Evolutionary conservation across 768 basidiomycete species (phyloP).

Genomic region (Lactifluus piperatus): DNA sequence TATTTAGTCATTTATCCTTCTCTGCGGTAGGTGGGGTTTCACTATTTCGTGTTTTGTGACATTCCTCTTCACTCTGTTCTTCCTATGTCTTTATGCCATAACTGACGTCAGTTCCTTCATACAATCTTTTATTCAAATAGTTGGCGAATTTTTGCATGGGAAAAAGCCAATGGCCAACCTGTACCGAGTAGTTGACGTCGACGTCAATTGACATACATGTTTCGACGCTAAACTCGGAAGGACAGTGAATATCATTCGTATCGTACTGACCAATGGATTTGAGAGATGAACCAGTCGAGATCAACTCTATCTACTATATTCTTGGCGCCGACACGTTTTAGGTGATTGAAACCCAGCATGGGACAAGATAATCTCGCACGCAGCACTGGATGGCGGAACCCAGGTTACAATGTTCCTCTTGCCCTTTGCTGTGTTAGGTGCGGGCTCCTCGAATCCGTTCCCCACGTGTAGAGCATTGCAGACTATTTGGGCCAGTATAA

Average conservation of each 20-base stretch:
- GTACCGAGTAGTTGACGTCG: too few relatives aligned
- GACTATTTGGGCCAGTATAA: too few relatives aligned
- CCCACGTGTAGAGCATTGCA: constrained; percentile 53
- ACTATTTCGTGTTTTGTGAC: constrained; percentile 36
- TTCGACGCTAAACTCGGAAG: background rate
- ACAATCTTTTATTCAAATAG: constrained; percentile 44
- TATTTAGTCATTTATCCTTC: background rate
- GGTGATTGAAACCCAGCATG: background rate
- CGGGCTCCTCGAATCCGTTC: constrained; percentile 40
- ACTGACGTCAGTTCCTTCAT: constrained; percentile 40
- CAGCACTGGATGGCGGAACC: constrained; percentile 32
- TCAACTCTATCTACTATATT: too few relatives aligned
- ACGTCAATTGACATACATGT: background rate
- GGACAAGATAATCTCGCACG: constrained; percentile 20
- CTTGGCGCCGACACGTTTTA: too few relatives aligned
- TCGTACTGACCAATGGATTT: too few relatives aligned
- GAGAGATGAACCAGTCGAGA: too few relatives aligned
- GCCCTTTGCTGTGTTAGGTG: constrained; percentile 29
- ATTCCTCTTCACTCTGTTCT: constrained; percentile 38
- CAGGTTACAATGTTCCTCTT: constrained; percentile 42
- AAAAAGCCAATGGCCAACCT: constrained; percentile 30
- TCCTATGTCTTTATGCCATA: constrained; percentile 38
- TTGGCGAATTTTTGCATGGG: constrained; percentile 28
- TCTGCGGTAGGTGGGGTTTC: too few relatives aligned
- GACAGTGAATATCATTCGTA: too few relatives aligned